Conservation (phyloP, 2,329 filamentous ascomycete genomes). For the Fusarium sp. region DNA sequence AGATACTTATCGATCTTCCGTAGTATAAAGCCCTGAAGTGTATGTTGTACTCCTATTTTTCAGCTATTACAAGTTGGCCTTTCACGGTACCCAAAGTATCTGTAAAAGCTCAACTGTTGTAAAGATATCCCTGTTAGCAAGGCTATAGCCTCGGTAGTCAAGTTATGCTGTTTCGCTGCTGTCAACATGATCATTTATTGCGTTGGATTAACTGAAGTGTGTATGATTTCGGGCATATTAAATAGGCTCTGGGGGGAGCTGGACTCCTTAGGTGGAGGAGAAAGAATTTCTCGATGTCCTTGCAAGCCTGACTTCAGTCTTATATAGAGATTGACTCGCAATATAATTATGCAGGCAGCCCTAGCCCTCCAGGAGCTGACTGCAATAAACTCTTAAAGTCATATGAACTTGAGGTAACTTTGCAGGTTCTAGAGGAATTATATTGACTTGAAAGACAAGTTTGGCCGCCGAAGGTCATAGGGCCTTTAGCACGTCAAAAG, state of each 20-base stretch:
- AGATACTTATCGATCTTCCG: not conserved
- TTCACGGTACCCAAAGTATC: too few species aligned
- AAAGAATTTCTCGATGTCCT: too few species aligned
- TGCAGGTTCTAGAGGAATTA: not conserved
- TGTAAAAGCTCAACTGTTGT: not conserved
- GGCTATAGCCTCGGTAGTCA: not conserved
- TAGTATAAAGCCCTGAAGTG: not conserved
- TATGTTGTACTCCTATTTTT: not conserved
- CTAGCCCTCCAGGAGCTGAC: not conserved
- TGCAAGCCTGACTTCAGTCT: not conserved
- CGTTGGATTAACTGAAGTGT: not conserved
- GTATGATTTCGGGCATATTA: not conserved
- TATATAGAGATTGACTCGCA: not conserved
- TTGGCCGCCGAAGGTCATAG: not conserved
- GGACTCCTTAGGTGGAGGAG: not conserved
- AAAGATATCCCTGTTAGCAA: not conserved
- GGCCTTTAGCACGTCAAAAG: too few species aligned
- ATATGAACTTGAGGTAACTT: not conserved
- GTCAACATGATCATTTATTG: not conserved
- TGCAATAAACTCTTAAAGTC: not conserved
- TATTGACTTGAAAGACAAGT: not conserved
- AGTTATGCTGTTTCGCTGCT: not conserved
- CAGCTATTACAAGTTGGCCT: not conserved
- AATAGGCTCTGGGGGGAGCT: not conserved
- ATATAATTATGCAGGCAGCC: not conserved